Conservation (phyloP, 345 rosid genomes). For the Ceriops tagal region DNA sequence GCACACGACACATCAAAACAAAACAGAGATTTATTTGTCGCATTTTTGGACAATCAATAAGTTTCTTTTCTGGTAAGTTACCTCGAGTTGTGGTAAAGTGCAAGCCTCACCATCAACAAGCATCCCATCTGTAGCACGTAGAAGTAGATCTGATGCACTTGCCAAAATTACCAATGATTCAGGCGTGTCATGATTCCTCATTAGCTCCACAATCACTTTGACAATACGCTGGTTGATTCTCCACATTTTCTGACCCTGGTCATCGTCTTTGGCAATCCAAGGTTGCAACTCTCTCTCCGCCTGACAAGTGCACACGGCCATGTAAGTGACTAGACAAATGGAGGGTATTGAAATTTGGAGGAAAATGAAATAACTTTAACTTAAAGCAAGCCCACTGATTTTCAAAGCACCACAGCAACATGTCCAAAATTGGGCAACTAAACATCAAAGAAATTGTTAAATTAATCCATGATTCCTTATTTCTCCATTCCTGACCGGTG, state of each 20-base stretch:
- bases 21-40: too few species aligned
- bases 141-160: constrained; percentile 89
- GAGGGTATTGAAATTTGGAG: not conserved
- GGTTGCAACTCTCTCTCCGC: constrained; percentile 97
- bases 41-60: too few species aligned
- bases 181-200: constrained; percentile 83
- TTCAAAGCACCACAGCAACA: constrained; percentile 6
- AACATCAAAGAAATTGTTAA: constrained; percentile 2
- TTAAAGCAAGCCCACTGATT: constrained; percentile 12
- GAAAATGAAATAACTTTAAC: not conserved
- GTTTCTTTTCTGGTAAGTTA: constrained; percentile 17
- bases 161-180: constrained; percentile 86
- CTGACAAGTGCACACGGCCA: constrained; percentile 44
- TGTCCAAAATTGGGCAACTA: constrained; percentile 15
- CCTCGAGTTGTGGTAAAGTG: constrained; percentile 95
- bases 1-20: constrained; percentile 1
- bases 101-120: constrained; percentile 98
- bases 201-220: constrained; percentile 79
- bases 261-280: constrained; percentile 95
- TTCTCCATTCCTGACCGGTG: not conserved
- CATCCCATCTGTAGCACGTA: constrained; percentile 96
- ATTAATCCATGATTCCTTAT: not conserved
- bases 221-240: constrained; percentile 91
- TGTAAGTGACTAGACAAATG: constrained; percentile 28
- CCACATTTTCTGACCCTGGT: constrained; percentile 93